Conservation (phyloP, 352 stramenopile genomes). For the Phytophthora cajani region DNA sequence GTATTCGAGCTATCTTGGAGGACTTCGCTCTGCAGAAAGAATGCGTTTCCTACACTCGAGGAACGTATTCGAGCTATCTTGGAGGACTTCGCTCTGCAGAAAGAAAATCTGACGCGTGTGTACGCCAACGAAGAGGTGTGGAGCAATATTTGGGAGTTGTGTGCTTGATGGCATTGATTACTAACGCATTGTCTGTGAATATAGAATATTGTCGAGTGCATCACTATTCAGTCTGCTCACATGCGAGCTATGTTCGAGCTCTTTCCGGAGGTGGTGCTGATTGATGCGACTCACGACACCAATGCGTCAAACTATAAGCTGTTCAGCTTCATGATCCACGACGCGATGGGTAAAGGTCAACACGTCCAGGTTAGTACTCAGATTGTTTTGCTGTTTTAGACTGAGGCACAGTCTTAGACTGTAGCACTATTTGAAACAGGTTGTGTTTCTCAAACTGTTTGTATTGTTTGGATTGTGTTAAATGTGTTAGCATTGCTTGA, state of each 20-base stretch:
- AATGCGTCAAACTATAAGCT: conserved; percentile 16
- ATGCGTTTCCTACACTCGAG: too few relatives aligned
- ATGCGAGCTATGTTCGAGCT: conserved; percentile 9
- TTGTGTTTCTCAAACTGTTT: not conserved
- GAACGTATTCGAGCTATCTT: too few relatives aligned
- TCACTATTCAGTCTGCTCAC: conserved; percentile 5
- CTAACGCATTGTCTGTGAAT: not conserved
- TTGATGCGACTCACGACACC: conserved; percentile 23
- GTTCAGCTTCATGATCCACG: conserved; percentile 22
- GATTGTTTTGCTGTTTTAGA: not conserved
- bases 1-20: not conserved
- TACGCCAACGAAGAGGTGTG: conserved; percentile 1
- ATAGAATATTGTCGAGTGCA: not conserved
- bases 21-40: too few relatives aligned
- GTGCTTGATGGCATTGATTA: not conserved
- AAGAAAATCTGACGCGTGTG: not conserved
- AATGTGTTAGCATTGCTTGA: conserved; percentile 8
- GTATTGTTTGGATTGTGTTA: not conserved
- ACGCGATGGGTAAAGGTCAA: conserved; percentile 16
- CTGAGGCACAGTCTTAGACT: not conserved
- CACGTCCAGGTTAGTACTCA: conserved; percentile 11
- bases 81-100: too few relatives aligned
- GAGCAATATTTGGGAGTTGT: not conserved
- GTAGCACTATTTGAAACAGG: not conserved
- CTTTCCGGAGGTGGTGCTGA: conserved; percentile 11